These are phyloP conservation scores for Epicoccum sorghinum DNA, from an alignment of 2,329 filamentous ascomycete genomes.

Conservation along the genomic window DNA sequence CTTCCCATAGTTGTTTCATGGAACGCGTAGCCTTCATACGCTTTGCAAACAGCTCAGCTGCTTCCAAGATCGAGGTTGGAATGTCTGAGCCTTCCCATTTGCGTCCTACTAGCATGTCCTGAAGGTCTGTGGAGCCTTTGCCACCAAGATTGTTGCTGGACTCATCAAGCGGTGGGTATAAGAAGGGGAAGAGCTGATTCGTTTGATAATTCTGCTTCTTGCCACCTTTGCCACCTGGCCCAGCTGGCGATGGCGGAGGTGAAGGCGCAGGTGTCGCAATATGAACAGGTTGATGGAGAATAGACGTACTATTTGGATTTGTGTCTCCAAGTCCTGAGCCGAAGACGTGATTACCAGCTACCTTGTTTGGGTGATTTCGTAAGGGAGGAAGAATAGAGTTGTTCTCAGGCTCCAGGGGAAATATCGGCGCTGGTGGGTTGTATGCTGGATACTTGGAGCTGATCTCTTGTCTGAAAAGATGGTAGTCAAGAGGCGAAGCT, in stretches of 20 bases:
- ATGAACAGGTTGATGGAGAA: slow-evolving; percentile 93
- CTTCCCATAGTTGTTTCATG: slow-evolving; percentile 93
- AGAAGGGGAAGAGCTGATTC: slow-evolving; percentile 97
- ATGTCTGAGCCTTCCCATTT: slow-evolving; percentile 95
- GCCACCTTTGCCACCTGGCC: slow-evolving; percentile 81
- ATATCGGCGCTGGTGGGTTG: slow-evolving; percentile 80
- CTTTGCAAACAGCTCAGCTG: slow-evolving; percentile 87
- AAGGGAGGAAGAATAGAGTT: slow-evolving; percentile 88
- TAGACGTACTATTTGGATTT: slow-evolving; percentile 64
- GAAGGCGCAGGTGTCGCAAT: slow-evolving; percentile 98
- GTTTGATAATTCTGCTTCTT: slow-evolving; percentile 99
- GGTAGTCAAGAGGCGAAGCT: slow-evolving; percentile 93
- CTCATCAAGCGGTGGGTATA: slow-evolving; percentile 91
- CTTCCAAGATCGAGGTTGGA: slow-evolving; percentile 92
- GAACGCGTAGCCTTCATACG: slow-evolving; percentile 90
- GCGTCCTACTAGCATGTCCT: slow-evolving; percentile 79
- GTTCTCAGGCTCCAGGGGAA: slow-evolving; percentile 88
- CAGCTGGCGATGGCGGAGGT: slow-evolving; percentile 88
- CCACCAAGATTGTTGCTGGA: slow-evolving; percentile 89
- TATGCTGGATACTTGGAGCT: slow-evolving; percentile 98
- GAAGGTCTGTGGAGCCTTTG: slow-evolving; percentile 80
- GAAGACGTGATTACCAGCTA: slow-evolving; percentile 57
- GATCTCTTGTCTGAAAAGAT: slow-evolving; percentile 94
- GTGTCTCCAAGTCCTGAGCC: slow-evolving; percentile 57
- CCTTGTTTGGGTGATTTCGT: slow-evolving; percentile 70